Evolutionary conservation across 352 stramenopile species (phyloP).

Genomic region (Blastocystis sp.): DNA sequence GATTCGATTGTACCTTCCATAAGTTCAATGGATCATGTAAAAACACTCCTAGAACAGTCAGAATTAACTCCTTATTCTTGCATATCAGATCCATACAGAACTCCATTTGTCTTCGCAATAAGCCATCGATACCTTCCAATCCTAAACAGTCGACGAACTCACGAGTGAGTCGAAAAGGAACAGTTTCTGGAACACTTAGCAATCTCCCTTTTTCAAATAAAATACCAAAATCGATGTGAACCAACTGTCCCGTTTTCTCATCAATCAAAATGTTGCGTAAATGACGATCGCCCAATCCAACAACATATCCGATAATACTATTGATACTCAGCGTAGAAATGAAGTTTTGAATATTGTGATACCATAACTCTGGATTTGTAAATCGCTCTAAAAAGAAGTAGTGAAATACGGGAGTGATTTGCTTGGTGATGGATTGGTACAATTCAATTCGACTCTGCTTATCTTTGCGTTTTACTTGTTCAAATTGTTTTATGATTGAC

Average conservation of each 20-base stretch:
- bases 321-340: constrained; percentile 20
- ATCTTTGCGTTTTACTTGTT: constrained; percentile 55
- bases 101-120: constrained; percentile 88
- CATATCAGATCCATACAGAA: constrained; percentile 82
- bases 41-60: constrained; percentile 97
- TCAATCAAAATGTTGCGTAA: constrained; percentile 96
- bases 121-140: constrained; percentile 85
- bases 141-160: constrained; percentile 99
- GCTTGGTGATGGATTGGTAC: constrained; percentile 8
- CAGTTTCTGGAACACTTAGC: constrained; percentile 87
- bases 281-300: constrained; percentile 96
- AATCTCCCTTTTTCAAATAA: constrained; percentile 94
- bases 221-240: constrained; percentile 99
- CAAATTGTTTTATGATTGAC: constrained; percentile 73
- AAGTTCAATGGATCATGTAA: constrained; percentile 97
- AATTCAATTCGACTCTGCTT: constrained; percentile 31
- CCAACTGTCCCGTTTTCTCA: constrained; percentile 87
- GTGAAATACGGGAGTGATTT: constrained; percentile 91
- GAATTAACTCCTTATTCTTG: constrained; percentile 83
- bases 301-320: constrained; percentile 66
- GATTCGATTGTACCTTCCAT: constrained; percentile 86
- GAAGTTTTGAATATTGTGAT: constrained; percentile 69
- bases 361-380: constrained; percentile 65
- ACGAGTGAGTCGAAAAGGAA: constrained; percentile 92
- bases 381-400: constrained; percentile 96